Percentiles rank a stretch among this genome's conserved stretches.
phyloP scores from a whole-genome alignment of 1,139 yeast genomes.

The Geotrichum australiense region DNA sequence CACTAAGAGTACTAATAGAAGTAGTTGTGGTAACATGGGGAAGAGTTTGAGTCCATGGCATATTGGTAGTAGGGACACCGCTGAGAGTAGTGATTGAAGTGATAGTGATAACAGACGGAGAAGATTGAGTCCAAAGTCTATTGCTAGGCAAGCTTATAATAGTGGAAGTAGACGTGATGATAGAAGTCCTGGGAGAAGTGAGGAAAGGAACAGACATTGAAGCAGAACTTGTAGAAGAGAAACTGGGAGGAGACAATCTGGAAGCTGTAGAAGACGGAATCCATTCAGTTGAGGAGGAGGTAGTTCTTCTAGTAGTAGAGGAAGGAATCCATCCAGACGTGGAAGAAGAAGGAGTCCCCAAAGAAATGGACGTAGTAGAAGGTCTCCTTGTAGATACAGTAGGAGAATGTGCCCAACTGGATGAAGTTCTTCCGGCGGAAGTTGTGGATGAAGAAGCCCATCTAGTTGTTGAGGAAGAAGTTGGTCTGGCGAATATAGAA shows the following conservation, averaged over 20 bases:
- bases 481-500: not conserved
- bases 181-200: not conserved
- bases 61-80: not conserved
- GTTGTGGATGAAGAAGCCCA: not conserved
- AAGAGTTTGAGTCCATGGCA: not conserved
- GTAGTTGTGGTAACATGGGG: not conserved
- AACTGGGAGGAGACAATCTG: not conserved
- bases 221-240: not conserved
- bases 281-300: not conserved
- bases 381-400: not conserved
- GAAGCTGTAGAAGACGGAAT: too few relatives aligned
- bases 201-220: not conserved
- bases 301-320: not conserved
- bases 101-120: not conserved
- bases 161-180: not conserved
- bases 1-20: not conserved
- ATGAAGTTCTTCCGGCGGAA: not conserved
- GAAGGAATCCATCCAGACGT: not conserved
- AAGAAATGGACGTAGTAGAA: not conserved
- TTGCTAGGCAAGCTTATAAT: not conserved
- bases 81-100: not conserved
- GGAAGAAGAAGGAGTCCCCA: not conserved
- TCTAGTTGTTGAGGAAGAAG: not conserved
- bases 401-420: not conserved
- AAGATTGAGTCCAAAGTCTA: not conserved